Conservation (phyloP, 805 yeast genomes). For the Candida maris region DNA sequence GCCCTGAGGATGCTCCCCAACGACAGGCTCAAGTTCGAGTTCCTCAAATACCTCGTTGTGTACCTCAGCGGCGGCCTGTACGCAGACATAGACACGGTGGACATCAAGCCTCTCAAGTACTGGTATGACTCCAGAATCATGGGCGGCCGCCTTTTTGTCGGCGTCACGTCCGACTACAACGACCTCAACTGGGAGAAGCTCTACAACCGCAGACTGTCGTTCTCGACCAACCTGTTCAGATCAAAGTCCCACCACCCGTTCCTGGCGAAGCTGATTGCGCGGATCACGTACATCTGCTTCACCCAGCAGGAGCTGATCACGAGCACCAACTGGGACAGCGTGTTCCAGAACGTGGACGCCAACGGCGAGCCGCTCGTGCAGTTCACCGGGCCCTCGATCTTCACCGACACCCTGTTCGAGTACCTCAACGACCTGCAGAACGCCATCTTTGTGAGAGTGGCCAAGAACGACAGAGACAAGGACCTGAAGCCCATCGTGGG, state of each 20-base stretch:
- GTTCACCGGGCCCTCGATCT: conserved; percentile 34
- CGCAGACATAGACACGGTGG: conserved; percentile 52
- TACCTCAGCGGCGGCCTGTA: conserved; percentile 53
- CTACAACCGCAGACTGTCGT: conserved; percentile 31
- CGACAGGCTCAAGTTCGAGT: conserved; percentile 46
- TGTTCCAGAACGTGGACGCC: conserved; percentile 28
- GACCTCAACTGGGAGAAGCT: conserved; percentile 30
- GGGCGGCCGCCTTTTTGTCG: conserved; percentile 26
- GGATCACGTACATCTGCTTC: conserved; percentile 28
- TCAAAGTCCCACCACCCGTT: conserved; percentile 34
- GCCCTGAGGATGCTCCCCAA: conserved; percentile 50
- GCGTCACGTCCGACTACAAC: conserved; percentile 30
- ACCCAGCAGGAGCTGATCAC: conserved; percentile 23
- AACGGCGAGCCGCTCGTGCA: conserved; percentile 33
- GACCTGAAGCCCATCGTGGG: conserved; percentile 26
- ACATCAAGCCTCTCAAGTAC: conserved; percentile 39
- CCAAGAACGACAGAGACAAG: conserved; percentile 29
- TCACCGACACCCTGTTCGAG: conserved; percentile 33
- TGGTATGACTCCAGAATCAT: conserved; percentile 26
- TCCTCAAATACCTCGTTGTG: conserved; percentile 47
- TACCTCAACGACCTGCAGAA: conserved; percentile 26
- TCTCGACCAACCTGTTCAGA: conserved; percentile 26
- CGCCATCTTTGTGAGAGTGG: conserved; percentile 29
- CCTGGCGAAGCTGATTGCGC: conserved; percentile 30
- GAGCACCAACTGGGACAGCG: conserved; percentile 29